Percentiles rank a stretch among this genome's conserved stretches.
Evolutionary conservation across 106 monocot species (phyloP).

Genomic region (Dioscorea dumetorum): DNA sequence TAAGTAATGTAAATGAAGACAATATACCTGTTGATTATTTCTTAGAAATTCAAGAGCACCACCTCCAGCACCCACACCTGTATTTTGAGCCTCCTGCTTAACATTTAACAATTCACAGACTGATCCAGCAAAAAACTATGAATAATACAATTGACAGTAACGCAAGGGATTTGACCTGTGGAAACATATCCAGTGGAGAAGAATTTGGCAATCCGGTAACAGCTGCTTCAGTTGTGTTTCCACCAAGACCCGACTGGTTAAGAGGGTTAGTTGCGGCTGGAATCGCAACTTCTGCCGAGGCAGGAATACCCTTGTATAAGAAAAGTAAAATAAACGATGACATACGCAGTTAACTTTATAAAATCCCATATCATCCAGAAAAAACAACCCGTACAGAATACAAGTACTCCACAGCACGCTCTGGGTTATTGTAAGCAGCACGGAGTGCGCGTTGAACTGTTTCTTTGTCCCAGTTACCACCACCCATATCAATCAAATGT

Average conservation of each 20-base stretch:
- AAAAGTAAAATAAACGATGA: slow-evolving; percentile 2
- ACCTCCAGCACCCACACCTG: slow-evolving; percentile 49
- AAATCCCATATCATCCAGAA: too few species aligned
- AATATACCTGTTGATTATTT: slow-evolving; percentile 72
- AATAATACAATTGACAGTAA: too few species aligned
- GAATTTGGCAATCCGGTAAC: slow-evolving; percentile 53
- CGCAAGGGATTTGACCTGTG: slow-evolving; percentile 47
- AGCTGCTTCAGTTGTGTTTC: slow-evolving; percentile 20
- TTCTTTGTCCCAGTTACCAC: slow-evolving; percentile 91
- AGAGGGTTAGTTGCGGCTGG: slow-evolving; percentile 20
- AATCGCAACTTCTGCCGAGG: slow-evolving; percentile 65
- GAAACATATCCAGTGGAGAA: slow-evolving; percentile 85
- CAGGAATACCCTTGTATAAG: slow-evolving; percentile 73
- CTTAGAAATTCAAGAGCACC: slow-evolving; percentile 93
- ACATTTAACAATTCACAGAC: not conserved
- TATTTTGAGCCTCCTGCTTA: slow-evolving; percentile 30
- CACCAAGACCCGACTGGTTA: slow-evolving; percentile 14
- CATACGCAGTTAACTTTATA: not conserved
- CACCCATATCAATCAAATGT: slow-evolving; percentile 96
- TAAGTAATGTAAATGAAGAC: too few species aligned
- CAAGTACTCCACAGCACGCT: slow-evolving; percentile 96
- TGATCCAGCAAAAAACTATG: too few species aligned
- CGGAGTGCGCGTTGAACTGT: slow-evolving; percentile 78
- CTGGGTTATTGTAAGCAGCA: slow-evolving; percentile 98
- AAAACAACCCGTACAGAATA: slow-evolving; percentile 61